Percentiles rank a stretch among this genome's conserved stretches.
phyloP scores from a whole-genome alignment of 2,329 filamentous ascomycete species.

The Cytospora schulzeri region DNA sequence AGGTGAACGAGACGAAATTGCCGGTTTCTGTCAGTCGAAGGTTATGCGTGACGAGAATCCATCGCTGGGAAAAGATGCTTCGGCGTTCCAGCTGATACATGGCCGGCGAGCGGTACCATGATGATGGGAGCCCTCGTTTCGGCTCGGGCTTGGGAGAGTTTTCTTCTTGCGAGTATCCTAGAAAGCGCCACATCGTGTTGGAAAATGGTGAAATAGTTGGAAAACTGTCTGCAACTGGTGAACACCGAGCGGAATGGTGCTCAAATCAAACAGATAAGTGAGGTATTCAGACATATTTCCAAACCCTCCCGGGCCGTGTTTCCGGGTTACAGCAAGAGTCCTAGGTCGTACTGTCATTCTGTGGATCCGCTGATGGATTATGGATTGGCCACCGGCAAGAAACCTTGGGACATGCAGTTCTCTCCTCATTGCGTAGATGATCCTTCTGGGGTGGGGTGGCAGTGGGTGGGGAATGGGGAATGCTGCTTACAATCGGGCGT shows the following conservation, averaged over 20 bases:
- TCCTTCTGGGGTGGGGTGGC: neutral
- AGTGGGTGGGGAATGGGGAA: neutral
- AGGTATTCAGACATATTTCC: neutral
- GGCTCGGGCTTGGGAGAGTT: slow-evolving; percentile 29
- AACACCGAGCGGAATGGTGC: neutral
- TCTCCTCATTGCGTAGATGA: neutral
- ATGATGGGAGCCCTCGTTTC: slow-evolving; percentile 43
- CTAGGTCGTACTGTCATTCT: no score
- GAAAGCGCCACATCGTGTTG: slow-evolving; percentile 21
- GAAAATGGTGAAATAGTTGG: neutral
- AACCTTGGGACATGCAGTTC: neutral
- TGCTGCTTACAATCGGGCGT: neutral
- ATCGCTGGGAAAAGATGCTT: slow-evolving; percentile 46
- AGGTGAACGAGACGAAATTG: slow-evolving; percentile 39
- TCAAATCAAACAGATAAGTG: neutral
- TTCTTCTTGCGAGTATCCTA: slow-evolving; percentile 11
- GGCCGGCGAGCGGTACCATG: slow-evolving; percentile 46
- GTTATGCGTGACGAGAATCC: slow-evolving; percentile 41
- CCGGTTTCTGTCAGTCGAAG: slow-evolving; percentile 39
- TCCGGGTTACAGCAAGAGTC: no score
- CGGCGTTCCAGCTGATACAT: slow-evolving; percentile 49
- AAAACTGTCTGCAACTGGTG: neutral
- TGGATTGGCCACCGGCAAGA: neutral
- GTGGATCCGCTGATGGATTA: neutral
- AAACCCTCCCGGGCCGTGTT: neutral